Evolutionary conservation across 495 filamentous ascomycete species (phyloP), one percentile per base, ranked within the genome.

Genomic region (Penicillium fimorum): DNA sequence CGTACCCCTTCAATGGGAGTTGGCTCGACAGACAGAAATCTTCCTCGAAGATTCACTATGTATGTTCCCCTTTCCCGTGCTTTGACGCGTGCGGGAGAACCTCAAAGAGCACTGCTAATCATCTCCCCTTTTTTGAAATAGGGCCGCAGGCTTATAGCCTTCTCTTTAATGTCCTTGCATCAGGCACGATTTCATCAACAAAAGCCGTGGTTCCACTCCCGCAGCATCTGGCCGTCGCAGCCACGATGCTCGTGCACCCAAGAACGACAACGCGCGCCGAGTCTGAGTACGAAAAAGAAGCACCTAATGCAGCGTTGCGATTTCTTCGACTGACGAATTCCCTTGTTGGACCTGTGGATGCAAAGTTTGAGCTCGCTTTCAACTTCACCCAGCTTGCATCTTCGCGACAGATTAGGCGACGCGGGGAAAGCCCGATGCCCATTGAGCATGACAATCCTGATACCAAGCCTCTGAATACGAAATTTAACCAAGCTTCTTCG

Each of bases 41-140:
- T 90, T 88, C 67, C 75, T 93, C 4, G 89, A 92, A 64, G 90
- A 93, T 66, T 77, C 83, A 37, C 81, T 91, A 18, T 88, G 87
- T 90, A 70, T 32, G 77, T 67, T 29, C 22, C 12, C 11, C 18
- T 35, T 15, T 27, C 35, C 30, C 30, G 18, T 51, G 27, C 11
- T 15, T 44, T n/a, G n/a, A 45, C 25, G 24, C 9, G 45, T 20
- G 13, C 8, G 8, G 15, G 5, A 7, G 15, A 41, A 8, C 51
- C 41, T 33, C 24, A 27, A 38, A 17, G n/a, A 37, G 7, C 42
- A 50, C 22, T 13, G 47, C 57, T 69, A 49, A 60, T 47, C 50
- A 35, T 18, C 10, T 56, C 29, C 45, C n/a, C n/a, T 44, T 33
- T 30, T 41, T 33, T 29, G 25, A 30, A 43, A 11, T 57, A 93